Conservation (phyloP, 768 basidiomycete species). For the Agrocybe chaxingu region DNA sequence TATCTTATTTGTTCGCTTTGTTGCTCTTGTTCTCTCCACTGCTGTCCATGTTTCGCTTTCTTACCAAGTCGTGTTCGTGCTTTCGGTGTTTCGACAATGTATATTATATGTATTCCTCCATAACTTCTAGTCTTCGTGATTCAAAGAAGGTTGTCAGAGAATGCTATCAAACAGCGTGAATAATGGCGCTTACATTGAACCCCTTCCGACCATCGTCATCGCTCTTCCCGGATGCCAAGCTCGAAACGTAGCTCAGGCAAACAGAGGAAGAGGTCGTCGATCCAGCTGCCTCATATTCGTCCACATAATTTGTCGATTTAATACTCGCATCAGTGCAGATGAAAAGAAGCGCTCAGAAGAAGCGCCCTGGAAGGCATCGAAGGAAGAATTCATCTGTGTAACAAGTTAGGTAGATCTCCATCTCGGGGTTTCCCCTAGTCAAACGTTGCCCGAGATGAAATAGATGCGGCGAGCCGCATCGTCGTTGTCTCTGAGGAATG, state of each 20-base stretch:
- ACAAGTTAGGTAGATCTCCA: slow-evolving; percentile 10
- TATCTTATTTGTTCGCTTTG: too few species aligned
- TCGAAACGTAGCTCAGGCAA: slow-evolving; percentile 10
- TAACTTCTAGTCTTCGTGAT: too few species aligned
- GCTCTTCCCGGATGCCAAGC: slow-evolving; percentile 1
- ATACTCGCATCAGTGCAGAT: slow-evolving; percentile 21
- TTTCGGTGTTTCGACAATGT: too few species aligned
- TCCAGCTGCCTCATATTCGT: slow-evolving; percentile 14
- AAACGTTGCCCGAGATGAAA: slow-evolving; percentile 28
- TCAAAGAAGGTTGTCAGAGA: too few species aligned
- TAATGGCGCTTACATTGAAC: too few species aligned
- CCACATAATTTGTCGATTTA: slow-evolving; percentile 17
- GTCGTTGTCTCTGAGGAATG: slow-evolving; percentile 21
- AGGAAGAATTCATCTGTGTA: slow-evolving; percentile 20
- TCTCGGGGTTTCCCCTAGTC: slow-evolving; percentile 9
- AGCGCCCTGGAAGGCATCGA: slow-evolving; percentile 19
- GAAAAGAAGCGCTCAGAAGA: slow-evolving; percentile 19
- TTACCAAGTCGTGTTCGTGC: too few species aligned
- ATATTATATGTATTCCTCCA: too few species aligned
- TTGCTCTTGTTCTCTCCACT: too few species aligned
- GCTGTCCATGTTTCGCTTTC: too few species aligned
- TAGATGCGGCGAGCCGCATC: slow-evolving; percentile 14
- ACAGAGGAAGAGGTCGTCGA: slow-evolving; percentile 13
- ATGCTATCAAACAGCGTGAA: too few species aligned
- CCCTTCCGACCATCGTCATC: too few species aligned